A percentile compares a stretch with the other conserved stretches of the same genome.
Evolutionary conservation across 2,329 filamentous ascomycete genomes (phyloP).

Genomic region (Ophiostoma piceae): DNA sequence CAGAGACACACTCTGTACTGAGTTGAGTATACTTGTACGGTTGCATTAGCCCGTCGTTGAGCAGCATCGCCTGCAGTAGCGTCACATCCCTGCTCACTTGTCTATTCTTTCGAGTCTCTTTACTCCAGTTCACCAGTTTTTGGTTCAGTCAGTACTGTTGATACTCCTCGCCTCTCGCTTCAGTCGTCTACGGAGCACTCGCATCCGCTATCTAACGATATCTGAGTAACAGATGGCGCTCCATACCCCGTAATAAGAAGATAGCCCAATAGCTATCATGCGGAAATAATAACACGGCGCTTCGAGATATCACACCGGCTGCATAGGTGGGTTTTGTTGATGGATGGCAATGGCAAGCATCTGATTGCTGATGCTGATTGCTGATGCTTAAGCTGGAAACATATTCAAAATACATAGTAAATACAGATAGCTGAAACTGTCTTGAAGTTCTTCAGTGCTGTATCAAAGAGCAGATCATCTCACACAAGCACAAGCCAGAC

Average conservation of each 20-base stretch:
- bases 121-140: background rate
- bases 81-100: slow-evolving; percentile 1
- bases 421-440: background rate
- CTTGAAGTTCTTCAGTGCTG: background rate
- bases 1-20: background rate
- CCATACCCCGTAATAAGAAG: slow-evolving; percentile 2
- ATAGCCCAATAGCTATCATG: background rate
- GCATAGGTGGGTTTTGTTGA: background rate
- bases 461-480: background rate
- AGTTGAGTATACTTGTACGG: background rate
- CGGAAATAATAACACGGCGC: background rate
- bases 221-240: background rate
- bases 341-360: background rate
- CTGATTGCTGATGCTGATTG: background rate
- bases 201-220: background rate
- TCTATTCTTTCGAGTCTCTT: background rate
- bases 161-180: background rate
- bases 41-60: slow-evolving; percentile 8
- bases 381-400: background rate
- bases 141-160: background rate
- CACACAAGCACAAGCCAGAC: background rate
- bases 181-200: background rate
- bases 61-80: slow-evolving; percentile 9
- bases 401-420: background rate
- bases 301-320: slow-evolving; percentile 2